Evolutionary conservation across 2,329 filamentous ascomycete species (phyloP), one percentile per base, ranked within the genome.

Genomic region (Achaetomium macrosporum): DNA sequence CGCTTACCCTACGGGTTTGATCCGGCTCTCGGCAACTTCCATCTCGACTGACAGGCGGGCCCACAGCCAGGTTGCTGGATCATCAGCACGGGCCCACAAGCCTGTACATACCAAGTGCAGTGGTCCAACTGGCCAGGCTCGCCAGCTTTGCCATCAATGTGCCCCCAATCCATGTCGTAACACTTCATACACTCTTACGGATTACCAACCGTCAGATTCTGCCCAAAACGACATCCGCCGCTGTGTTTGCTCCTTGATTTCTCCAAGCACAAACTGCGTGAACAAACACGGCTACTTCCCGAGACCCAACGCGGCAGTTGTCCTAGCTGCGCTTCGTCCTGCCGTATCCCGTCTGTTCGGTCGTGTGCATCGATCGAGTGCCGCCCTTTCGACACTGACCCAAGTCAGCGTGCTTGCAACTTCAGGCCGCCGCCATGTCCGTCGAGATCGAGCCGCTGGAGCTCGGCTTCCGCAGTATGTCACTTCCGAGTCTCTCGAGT

Each of bases 381-480:
- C 33, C 33, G 4, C 10, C 33, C 33, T 35, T 4, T 7, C 25
- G 30, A 30, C 30, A 29, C 30, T 36, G n/a, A 46, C 42, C 15
- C 15, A 19, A 37, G n/a, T 40, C 13, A 6, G 31, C 13, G 15
- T 13, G 8, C 25, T 19, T n/a, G 40, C 36, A 36, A 43, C 31
- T 11, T 61, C 57, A 37, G 50, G 25, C 60, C 62, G 46, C 63
- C 73, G 80, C 66, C 74, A 97, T 97, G 93, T 95, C 92, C 64
- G 87, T 99, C 75, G 88, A 96, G 66, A 88, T 99, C 68, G 85
- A 93, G 65, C 93, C 92, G 56, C 72, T 82, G 63, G 93, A 97
- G 81, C 84, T 99, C 69, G 88, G 84, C 75, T 99, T 99, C 76
- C 87, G 85, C 74, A 88, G 93, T 97, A 79, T 67, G 87, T 79